These are phyloP conservation scores for Candida maltosa DNA, from an alignment of 805 yeast species.

Conservation along the genomic window DNA sequence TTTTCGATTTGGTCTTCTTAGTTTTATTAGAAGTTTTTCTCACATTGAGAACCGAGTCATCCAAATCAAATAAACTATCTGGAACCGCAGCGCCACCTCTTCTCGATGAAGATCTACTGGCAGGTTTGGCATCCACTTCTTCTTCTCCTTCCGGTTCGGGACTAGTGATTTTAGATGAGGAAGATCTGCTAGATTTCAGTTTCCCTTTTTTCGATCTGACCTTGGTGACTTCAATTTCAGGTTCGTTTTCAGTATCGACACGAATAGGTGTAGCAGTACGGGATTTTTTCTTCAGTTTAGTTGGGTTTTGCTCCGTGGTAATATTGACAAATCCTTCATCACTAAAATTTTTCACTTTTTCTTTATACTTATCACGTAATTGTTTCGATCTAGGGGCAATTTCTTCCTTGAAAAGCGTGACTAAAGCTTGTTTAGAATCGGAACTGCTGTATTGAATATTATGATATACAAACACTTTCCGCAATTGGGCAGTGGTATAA, in stretches of 20 bases:
- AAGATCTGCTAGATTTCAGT: not conserved
- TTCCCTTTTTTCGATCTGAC: not conserved
- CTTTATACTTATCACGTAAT: slow-evolving; percentile 29
- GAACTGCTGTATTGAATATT: slow-evolving; percentile 57
- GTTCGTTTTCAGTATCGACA: slow-evolving; percentile 3
- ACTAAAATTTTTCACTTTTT: slow-evolving; percentile 13
- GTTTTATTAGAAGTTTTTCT: slow-evolving; percentile 1
- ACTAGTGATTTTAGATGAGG: not conserved
- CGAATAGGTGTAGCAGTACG: not conserved
- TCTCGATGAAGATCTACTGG: not conserved
- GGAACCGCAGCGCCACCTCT: not conserved
- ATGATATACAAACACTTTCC: slow-evolving; percentile 62
- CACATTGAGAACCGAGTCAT: not conserved
- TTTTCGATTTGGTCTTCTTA: slow-evolving; percentile 1
- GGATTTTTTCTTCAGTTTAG: not conserved
- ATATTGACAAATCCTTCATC: slow-evolving; percentile 18
- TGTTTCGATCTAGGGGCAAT: slow-evolving; percentile 47
- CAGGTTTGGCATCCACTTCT: not conserved
- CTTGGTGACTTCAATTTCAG: not conserved
- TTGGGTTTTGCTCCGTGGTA: not conserved
- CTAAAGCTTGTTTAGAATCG: slow-evolving; percentile 66
- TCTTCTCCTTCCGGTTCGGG: not conserved
- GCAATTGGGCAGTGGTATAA: slow-evolving; percentile 66
- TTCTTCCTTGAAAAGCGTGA: slow-evolving; percentile 55
- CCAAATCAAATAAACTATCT: not conserved